A percentile compares a stretch with the other conserved stretches of the same genome.
Conservation (phyloP, 768 basidiomycete species). For the Pilatotrama ljubarskyi region DNA sequence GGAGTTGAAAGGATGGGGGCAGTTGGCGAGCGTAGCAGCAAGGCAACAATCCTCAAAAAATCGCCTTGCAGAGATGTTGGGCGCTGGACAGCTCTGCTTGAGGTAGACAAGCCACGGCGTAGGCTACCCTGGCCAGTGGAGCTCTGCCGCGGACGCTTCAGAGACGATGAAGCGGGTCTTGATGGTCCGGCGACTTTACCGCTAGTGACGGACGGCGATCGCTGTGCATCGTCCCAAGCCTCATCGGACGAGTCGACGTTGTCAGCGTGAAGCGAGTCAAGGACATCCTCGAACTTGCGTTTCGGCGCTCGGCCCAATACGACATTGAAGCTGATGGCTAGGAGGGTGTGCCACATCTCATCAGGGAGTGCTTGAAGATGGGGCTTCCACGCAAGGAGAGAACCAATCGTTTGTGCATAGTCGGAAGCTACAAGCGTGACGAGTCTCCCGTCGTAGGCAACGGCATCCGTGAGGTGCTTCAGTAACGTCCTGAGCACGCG, state of each 20-base stretch:
- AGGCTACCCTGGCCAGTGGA: not conserved
- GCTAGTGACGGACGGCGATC: slow-evolving; percentile 9
- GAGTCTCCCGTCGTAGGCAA: slow-evolving; percentile 55
- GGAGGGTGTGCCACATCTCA: slow-evolving; percentile 63
- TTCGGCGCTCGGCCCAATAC: slow-evolving; percentile 61
- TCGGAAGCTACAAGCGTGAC: slow-evolving; percentile 69
- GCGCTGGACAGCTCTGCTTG: not conserved
- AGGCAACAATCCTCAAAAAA: slow-evolving; percentile 61
- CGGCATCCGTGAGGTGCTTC: slow-evolving; percentile 61
- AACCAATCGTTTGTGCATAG: slow-evolving; percentile 76
- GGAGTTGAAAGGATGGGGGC: slow-evolving; percentile 53
- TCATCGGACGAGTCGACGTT: slow-evolving; percentile 29
- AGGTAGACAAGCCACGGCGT: not conserved
- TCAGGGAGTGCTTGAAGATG: slow-evolving; percentile 78
- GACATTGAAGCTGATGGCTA: slow-evolving; percentile 75
- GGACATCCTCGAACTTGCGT: slow-evolving; percentile 35
- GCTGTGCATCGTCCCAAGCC: slow-evolving; percentile 28
- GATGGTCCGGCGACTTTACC: not conserved
- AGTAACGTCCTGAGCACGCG: slow-evolving; percentile 58
- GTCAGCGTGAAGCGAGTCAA: slow-evolving; percentile 24
- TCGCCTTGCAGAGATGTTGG: slow-evolving; percentile 67
- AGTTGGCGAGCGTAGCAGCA: slow-evolving; percentile 57
- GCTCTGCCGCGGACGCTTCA: slow-evolving; percentile 1
- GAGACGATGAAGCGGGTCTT: not conserved
- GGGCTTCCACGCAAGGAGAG: slow-evolving; percentile 61